Base-by-base conservation (phyloP, 257 asterid genomes). In the Lycium ferocissimum region DNA sequence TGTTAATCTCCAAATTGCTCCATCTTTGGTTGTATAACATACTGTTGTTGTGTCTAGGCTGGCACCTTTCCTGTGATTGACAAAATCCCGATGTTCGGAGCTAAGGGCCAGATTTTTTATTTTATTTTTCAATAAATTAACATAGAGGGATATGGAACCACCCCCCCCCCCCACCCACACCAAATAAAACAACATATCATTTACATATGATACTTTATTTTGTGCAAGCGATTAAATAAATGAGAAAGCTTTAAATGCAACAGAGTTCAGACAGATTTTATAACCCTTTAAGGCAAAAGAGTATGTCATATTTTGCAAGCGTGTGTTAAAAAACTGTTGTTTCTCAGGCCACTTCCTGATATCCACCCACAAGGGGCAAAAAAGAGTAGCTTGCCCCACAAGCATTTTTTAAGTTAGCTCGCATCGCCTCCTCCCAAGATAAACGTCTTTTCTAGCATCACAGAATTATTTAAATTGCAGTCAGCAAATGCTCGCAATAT, bases 201-300 rank as follows among this genome's bases (percentile, higher is more conserved):
- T 40, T 80, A 35, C 75, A 66, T 35, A 66, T 66, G 47, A 66
- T 33, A 66, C 20, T 33, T 35, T 38, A 66, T 66, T 66, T 57
- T 59, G 33, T 80, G 84, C n/a, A 59, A n/a, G 51, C 17, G 53
- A 10, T 72, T 67, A 67, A 67, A n/a, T 5, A 67, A 67, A 35
- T 35, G 20, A 35, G 47, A 67, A 35, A 67, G 75, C 75, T 35
- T 67, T 45, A 67, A 67, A 67, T 67, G 49, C 6, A 67, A 67
- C 75, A 67, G 20, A 66, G 75, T 67, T 67, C 43, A 45, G 59
- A 6, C 80, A 58, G 47, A 69, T 37, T 69, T 14, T 37, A 37
- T 14, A 37, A 14, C 26, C 76, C 22, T 69, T 37, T 49, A 49
- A 49, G 56, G 56, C 56, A 49, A 49, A 49, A 49, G 56, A 9